phyloP scores from a whole-genome alignment of 345 rosid species.

The Trapa incisa region DNA sequence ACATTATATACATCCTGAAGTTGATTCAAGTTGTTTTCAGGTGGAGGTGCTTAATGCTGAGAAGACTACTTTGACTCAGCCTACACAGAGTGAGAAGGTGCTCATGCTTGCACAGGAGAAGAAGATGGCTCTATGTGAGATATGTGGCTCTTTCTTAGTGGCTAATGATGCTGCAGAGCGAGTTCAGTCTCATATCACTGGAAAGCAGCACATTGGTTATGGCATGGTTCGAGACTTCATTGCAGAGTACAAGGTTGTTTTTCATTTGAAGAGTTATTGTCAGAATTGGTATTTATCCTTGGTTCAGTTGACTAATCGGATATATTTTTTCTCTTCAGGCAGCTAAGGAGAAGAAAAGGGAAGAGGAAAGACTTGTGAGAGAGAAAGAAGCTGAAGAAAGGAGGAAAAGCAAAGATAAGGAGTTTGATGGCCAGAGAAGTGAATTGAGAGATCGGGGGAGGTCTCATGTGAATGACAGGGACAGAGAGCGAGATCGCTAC shows the following conservation, averaged over 20 bases:
- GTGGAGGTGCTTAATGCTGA: constrained; percentile 75
- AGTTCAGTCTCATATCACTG: constrained; percentile 87
- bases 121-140: constrained; percentile 93
- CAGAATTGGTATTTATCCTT: neutral
- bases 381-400: constrained; percentile 82
- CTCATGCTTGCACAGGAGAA: constrained; percentile 79
- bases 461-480: constrained; percentile 39
- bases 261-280: neutral
- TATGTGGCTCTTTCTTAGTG: constrained; percentile 93
- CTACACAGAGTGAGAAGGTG: constrained; percentile 58
- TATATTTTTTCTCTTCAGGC: constrained; percentile 30
- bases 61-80: constrained; percentile 58
- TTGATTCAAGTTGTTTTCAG: constrained; percentile 24
- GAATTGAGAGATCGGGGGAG: constrained; percentile 66
- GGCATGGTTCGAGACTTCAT: constrained; percentile 95
- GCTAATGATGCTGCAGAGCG: constrained; percentile 97
- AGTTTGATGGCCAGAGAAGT: constrained; percentile 41
- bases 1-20: neutral
- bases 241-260: constrained; percentile 53
- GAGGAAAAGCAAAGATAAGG: constrained; percentile 65
- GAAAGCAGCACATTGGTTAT: constrained; percentile 97
- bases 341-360: constrained; percentile 73
- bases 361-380: constrained; percentile 64
- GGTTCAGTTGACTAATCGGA: constrained; percentile 6
- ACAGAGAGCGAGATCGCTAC: constrained; percentile 23